Percentiles rank a stretch among this genome's conserved stretches.
Evolutionary conservation across 23 red algal genomes (phyloP).

Genomic region (Chondrus crispus): DNA sequence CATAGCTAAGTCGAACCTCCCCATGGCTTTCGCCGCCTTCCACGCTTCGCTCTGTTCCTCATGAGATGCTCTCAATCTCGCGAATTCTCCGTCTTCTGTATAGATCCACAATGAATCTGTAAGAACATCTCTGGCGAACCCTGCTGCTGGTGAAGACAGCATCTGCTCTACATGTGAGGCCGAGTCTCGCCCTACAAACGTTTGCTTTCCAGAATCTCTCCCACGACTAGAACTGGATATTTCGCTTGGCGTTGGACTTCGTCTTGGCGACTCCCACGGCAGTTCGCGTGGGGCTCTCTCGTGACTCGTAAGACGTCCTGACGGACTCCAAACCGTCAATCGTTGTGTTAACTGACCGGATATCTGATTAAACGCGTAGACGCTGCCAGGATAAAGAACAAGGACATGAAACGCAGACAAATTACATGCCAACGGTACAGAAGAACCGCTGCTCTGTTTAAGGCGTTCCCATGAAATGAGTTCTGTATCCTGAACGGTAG

Average conservation of each 20-base stretch:
- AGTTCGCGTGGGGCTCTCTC: neutral
- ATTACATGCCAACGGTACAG: constrained; percentile 51
- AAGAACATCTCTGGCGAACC: constrained; percentile 41
- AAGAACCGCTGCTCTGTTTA: constrained; percentile 6
- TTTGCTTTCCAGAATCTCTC: neutral
- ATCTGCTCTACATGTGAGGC: no score
- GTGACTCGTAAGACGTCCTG: neutral
- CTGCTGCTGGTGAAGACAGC: constrained; percentile 38
- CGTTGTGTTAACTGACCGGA: constrained; percentile 46
- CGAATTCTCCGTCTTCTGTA: constrained; percentile 49
- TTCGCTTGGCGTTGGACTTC: neutral
- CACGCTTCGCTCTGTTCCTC: constrained; percentile 60
- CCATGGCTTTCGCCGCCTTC: constrained; percentile 52
- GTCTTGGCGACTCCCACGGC: neutral
- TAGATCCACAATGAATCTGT: constrained; percentile 55
- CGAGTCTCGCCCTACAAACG: no score
- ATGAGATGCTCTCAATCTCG: constrained; percentile 17
- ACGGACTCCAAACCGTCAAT: constrained; percentile 30
- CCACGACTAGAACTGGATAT: neutral
- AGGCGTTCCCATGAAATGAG: constrained; percentile 31
- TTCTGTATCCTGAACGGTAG: constrained; percentile 21
- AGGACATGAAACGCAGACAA: constrained; percentile 51
- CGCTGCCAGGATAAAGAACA: constrained; percentile 34
- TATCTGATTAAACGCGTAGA: constrained; percentile 73
- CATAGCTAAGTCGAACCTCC: constrained; percentile 58